Conservation (phyloP, 2,329 filamentous ascomycete species). For the Fusarium haematococcum region DNA sequence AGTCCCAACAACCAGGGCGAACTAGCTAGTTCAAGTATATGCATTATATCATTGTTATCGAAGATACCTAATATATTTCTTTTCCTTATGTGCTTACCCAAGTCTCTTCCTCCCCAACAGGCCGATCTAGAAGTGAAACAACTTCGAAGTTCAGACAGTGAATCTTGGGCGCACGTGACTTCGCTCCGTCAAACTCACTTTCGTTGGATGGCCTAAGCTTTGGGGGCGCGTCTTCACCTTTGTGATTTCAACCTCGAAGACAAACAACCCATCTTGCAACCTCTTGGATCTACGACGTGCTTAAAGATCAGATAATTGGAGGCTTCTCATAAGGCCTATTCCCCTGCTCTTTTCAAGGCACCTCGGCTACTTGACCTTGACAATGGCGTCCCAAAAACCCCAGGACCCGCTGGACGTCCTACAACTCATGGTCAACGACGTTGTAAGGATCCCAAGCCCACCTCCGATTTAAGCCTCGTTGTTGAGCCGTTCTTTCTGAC, state of each 20-base stretch:
- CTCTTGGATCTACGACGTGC: background rate
- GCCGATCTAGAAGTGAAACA: background rate
- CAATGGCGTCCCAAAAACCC: conserved; percentile 49
- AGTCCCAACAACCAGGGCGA: background rate
- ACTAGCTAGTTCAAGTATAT: background rate
- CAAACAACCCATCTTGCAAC: conserved; percentile 16
- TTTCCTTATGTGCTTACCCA: background rate
- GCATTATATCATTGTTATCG: too few species aligned
- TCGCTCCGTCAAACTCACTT: conserved; percentile 1
- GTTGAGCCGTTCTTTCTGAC: conserved; percentile 16
- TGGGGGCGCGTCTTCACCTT: conserved; percentile 14
- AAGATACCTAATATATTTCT: background rate
- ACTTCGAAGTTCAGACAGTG: background rate
- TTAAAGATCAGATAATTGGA: background rate
- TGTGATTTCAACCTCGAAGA: conserved; percentile 15
- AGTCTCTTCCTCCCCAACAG: background rate
- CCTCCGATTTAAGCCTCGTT: background rate
- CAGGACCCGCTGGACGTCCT: conserved; percentile 60
- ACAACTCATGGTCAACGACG: conserved; percentile 66
- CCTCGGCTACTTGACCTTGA: background rate
- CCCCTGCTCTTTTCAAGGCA: background rate
- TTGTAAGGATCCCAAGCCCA: conserved; percentile 55
- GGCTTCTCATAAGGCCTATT: background rate
- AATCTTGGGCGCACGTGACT: conserved; percentile 35
- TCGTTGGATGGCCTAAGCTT: conserved; percentile 15